Conservation (phyloP, 331 rosid genomes). For the Erythrophleum ivorense region DNA sequence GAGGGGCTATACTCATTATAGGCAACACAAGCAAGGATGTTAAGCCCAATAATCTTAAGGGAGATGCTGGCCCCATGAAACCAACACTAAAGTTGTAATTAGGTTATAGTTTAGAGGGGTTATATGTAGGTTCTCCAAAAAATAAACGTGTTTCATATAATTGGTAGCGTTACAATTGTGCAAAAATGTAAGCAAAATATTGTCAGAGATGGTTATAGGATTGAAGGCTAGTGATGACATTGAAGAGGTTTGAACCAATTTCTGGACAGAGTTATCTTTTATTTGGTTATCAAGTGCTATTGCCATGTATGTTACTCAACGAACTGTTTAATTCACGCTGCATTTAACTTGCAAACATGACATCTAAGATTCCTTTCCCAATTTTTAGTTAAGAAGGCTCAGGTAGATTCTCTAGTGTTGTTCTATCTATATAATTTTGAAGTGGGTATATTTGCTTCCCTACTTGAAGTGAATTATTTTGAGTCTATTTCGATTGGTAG, state of each 20-base stretch:
- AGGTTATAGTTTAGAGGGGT: too few relatives aligned
- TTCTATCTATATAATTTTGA: slow-evolving; percentile 27
- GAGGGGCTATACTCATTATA: too few relatives aligned
- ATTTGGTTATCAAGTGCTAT: slow-evolving; percentile 11
- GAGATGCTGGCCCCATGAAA: too few relatives aligned
- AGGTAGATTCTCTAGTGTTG: slow-evolving; percentile 12
- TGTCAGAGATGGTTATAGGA: background rate
- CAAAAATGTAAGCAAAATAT: background rate
- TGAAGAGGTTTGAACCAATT: background rate
- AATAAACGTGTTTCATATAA: background rate
- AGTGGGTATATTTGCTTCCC: slow-evolving; percentile 26
- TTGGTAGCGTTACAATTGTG: slow-evolving; percentile 2
- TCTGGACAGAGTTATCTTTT: background rate
- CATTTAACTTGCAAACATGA: background rate
- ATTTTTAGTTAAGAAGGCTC: slow-evolving; percentile 4
- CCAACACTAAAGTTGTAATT: too few relatives aligned
- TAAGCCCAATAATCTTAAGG: too few relatives aligned
- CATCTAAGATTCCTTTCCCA: slow-evolving; percentile 6
- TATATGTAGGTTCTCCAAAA: too few relatives aligned
- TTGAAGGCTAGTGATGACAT: background rate
- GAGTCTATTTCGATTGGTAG: slow-evolving; percentile 53
- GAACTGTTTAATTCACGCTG: background rate
- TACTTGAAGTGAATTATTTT: slow-evolving; percentile 23
- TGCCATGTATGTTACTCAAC: slow-evolving; percentile 25
- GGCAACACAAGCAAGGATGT: too few relatives aligned